Base-by-base conservation (phyloP, 2,329 filamentous ascomycete genomes). In the Metarhizium rileyi region DNA sequence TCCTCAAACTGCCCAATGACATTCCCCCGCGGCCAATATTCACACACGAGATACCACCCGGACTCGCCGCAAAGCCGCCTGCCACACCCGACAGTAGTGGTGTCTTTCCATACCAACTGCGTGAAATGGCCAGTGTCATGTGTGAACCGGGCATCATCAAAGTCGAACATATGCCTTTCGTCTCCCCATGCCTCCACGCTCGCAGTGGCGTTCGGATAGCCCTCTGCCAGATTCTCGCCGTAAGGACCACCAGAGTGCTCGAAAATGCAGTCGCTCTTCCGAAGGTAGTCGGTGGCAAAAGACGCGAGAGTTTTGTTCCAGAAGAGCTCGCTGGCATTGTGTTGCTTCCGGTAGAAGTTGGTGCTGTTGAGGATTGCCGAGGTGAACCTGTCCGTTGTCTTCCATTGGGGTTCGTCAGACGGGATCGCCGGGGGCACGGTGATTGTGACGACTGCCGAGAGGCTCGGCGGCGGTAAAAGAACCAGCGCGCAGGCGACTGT, bases 221-320 rank as follows among this genome's bases (percentile, higher is more conserved):
- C 85, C 4, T 80, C 71, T 7, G 84, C 84, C 3, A 90, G 74
- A 65, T 90, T 90, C 67, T 90, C 86, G 58, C 86, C 86, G 53
- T 81, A 82, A 0, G 82, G 78, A 0, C 82, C 81, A 49, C 74
- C 74, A 54, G 70, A 78, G 66, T 84, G 81, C 47, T 66, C 60
- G 54, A 82, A 80, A 2, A 61, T 58, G 63, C 77, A 78, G 52
- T 60, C 56, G 50, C 55, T 59, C 41, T 58, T 56, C 44, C 59
- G 56, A 16, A 78, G 68, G 58, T 78, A 87, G 1, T 68, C 58
- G 4, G 57, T 52, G 0, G 84, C 82, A 53, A 73, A 82, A 3
- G 63, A 58, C 1, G 77, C 77, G 6, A 86, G 72, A 0, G 81
- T 84, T 5, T 66, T 58, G 67, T 90, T 89, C 84, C 85, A 90